phyloP scores from a whole-genome alignment of 768 basidiomycete genomes.

The Lentinula edodes region DNA sequence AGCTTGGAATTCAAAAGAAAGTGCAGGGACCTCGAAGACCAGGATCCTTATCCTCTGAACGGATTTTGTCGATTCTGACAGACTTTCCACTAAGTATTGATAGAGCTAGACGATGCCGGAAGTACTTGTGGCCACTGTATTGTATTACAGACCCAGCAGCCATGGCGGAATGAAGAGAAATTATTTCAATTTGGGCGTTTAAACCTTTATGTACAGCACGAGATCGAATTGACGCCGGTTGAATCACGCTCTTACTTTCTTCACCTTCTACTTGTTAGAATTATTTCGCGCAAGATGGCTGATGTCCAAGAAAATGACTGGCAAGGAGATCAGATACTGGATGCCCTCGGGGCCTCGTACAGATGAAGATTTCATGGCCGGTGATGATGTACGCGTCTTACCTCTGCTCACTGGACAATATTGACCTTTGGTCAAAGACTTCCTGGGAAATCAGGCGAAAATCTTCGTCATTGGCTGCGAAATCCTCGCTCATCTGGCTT shows the following conservation, averaged over 20 bases:
- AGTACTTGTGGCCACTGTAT: slow-evolving; percentile 76
- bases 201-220: not conserved
- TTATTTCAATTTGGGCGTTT: slow-evolving; percentile 6
- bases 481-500: slow-evolving; percentile 91
- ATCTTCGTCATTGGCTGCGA: slow-evolving; percentile 98
- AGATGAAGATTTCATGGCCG: slow-evolving; percentile 76
- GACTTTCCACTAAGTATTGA: slow-evolving; percentile 85
- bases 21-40: slow-evolving; percentile 72
- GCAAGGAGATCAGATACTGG: slow-evolving; percentile 66
- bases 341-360: too few species aligned
- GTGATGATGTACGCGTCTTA: slow-evolving; percentile 42
- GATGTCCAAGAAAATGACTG: slow-evolving; percentile 5
- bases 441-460: slow-evolving; percentile 80
- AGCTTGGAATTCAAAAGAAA: not conserved
- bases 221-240: too few species aligned
- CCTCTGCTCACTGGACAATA: not conserved
- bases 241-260: not conserved
- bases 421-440: slow-evolving; percentile 62
- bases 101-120: slow-evolving; percentile 83
- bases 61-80: slow-evolving; percentile 81
- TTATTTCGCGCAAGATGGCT: not conserved
- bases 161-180: slow-evolving; percentile 25
- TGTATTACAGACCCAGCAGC: slow-evolving; percentile 39
- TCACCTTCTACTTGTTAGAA: too few species aligned
- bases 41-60: slow-evolving; percentile 89